A percentile compares a stretch with the other conserved stretches of the same genome.
Conservation (phyloP, 2,329 filamentous ascomycete species). For the Cucurbitaria berberidis region DNA sequence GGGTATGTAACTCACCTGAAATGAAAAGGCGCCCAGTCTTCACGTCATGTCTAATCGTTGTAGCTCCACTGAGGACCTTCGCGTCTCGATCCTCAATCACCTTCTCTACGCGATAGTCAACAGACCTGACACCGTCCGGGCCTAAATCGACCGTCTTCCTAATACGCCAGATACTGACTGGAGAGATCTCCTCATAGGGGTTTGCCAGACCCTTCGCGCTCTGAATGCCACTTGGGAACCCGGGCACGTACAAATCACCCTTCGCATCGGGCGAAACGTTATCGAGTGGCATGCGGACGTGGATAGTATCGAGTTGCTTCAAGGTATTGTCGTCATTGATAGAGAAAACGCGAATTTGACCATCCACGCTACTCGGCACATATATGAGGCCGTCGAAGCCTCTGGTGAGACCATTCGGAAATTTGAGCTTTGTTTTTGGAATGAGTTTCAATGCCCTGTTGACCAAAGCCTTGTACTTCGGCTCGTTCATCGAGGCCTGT, state of each 20-base stretch:
- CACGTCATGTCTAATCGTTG: conserved; percentile 34
- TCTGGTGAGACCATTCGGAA: conserved; percentile 36
- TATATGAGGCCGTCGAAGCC: conserved; percentile 35
- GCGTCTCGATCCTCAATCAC: conserved; percentile 34
- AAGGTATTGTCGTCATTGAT: conserved; percentile 25
- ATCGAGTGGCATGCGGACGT: conserved; percentile 34
- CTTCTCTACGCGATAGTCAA: conserved; percentile 31
- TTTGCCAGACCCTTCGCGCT: conserved; percentile 17
- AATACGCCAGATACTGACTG: conserved; percentile 30
- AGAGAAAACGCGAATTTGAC: conserved; percentile 28
- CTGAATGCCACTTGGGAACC: conserved; percentile 22
- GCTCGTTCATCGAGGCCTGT: background rate
- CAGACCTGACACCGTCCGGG: background rate
- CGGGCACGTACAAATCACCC: conserved; percentile 34
- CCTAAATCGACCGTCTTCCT: conserved; percentile 14
- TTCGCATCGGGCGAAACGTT: conserved; percentile 35
- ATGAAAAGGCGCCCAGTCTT: conserved; percentile 35
- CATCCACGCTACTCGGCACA: conserved; percentile 33
- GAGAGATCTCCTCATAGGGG: conserved; percentile 19
- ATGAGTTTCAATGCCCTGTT: conserved; percentile 5
- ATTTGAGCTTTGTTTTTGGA: conserved; percentile 32
- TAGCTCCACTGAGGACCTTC: conserved; percentile 28
- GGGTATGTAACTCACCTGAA: conserved; percentile 20
- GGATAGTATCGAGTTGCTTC: conserved; percentile 27
- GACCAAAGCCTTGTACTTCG: conserved; percentile 10